Percentiles rank a stretch among this genome's conserved stretches.
Conservation (phyloP, 495 filamentous ascomycete species). For the Talaromyces ruber region DNA sequence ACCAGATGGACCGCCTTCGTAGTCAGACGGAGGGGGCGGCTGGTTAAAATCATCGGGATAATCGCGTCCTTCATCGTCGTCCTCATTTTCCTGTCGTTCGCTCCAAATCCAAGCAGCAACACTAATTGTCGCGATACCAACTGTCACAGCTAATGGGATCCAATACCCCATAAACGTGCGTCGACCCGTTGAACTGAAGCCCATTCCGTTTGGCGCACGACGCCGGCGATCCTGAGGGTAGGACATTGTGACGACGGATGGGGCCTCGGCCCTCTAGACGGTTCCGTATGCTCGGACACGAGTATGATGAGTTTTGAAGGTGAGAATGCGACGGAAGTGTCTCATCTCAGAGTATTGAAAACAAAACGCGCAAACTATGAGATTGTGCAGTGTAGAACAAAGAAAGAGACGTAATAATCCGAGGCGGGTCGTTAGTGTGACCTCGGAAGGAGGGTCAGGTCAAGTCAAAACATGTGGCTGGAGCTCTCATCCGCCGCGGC, state of each 20-base stretch:
- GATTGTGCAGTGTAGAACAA: slow-evolving; percentile 10
- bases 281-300: slow-evolving; percentile 4
- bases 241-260: slow-evolving; percentile 19
- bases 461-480: slow-evolving; percentile 40
- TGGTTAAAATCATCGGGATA: slow-evolving; percentile 25
- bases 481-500: slow-evolving; percentile 1
- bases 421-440: slow-evolving; percentile 7
- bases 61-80: slow-evolving; percentile 43
- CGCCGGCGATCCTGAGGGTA: slow-evolving; percentile 59
- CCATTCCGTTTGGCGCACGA: slow-evolving; percentile 47
- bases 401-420: too few relatives aligned
- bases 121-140: slow-evolving; percentile 75
- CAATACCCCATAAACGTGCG: slow-evolving; percentile 72
- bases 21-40: slow-evolving; percentile 26
- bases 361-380: slow-evolving; percentile 4
- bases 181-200: slow-evolving; percentile 45
- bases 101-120: slow-evolving; percentile 90
- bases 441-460: slow-evolving; percentile 20
- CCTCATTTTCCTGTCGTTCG: slow-evolving; percentile 66
- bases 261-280: background rate
- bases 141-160: slow-evolving; percentile 75
- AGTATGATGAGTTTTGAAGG: slow-evolving; percentile 17
- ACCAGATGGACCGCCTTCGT: slow-evolving; percentile 19
- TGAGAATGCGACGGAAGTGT: slow-evolving; percentile 19
- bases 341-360: slow-evolving; percentile 23